Evolutionary conservation across 148 eudicot genomes (phyloP), one percentile per base, ranked within the genome.

Genomic region (Cornus kousa): DNA sequence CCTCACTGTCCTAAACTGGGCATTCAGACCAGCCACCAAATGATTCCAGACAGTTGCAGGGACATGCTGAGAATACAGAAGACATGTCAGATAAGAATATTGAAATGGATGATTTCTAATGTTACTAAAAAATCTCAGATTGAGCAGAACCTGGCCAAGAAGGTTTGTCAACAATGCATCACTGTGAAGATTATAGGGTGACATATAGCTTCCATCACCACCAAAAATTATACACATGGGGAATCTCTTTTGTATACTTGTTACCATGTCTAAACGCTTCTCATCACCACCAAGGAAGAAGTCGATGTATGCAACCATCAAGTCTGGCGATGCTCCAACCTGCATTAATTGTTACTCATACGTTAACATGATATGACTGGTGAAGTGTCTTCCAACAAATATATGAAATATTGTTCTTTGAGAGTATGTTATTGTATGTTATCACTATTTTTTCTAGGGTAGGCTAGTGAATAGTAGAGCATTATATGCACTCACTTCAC

Each of bases 201-300:
- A 85, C 97, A 93, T 93, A 73, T 93, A 93, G 85, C 93, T 90
- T 85, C 97, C 97, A 87, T 91, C 89, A 71, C 97, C 97, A 22
- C 97, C 97, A 83, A 93, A 91, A 60, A 93, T 86, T 80, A 93
- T 89, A 88, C 95, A 87, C 92, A 93, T 86, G 68, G 97, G 97
- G 76, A 93, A 93, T 80, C 97, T 89, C 79, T 90, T 90, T 82
- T 87, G 90, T 76, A 91, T 91, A 73, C 86, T 93, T 75, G 90
- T 78, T 68, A 86, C 95, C 79, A 93, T 87, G 85, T 93, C 97
- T 79, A 86, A 69, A 72, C 90, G 92, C 83, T 91, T 93, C 83
- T 93, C 97, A 82, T 93, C 97, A 71, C 97, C 97, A 68, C 97
- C 97, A 68, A 93, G 92, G 87, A 88, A 91, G 78, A 93, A 93